Base-by-base conservation (phyloP, 1,139 yeast genomes). In the Geotrichum cucujoidarum region DNA sequence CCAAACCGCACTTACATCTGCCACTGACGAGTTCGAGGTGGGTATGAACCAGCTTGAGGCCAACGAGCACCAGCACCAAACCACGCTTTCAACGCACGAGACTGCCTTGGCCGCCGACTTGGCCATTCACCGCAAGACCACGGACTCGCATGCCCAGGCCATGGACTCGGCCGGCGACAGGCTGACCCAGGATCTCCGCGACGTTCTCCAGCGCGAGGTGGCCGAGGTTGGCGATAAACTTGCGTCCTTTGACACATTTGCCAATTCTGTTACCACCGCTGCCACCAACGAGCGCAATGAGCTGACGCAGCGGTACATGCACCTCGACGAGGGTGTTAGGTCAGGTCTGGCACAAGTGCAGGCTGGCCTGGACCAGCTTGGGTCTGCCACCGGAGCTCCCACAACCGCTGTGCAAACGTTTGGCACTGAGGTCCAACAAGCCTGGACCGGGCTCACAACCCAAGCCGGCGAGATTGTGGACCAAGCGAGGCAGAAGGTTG, bases 221-320 rank as follows among this genome's bases (percentile, higher is more conserved):
- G 22, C 27, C 14, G 45, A 42, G 14, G 34, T 42, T 7, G 40
- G 39, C 16, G 25, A 20, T 20, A 25, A 14, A 40, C n/a, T 42
- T 14, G 22, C 14, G 16, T 29, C 40, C n/a, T 21, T 34, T 11
- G 40, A 35, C 24, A 35, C 27, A 14, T 29, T 35, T 21, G 40
- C 29, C 2, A 25, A 16, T 11, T 13, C 16, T 8, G 14, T 35
- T 3, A 22, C 22, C 10, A 14, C 20, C 18, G 40, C 27, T 13
- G 27, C 27, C 10, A 6, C 6, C 6, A 37, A 22, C 31, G 40
- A 37, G 16, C n/a, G 24, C 6, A 30, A 25, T 17, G 18, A 37
- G 13, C 31, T 25, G 3, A 18, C 18, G 18, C n/a, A 24, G 31
- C 40, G 30, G 20, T 37, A 24, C 31, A 11, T 16, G 21, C 13